Conservation (phyloP, 2,329 filamentous ascomycete species). For the Alternaria sp. region DNA sequence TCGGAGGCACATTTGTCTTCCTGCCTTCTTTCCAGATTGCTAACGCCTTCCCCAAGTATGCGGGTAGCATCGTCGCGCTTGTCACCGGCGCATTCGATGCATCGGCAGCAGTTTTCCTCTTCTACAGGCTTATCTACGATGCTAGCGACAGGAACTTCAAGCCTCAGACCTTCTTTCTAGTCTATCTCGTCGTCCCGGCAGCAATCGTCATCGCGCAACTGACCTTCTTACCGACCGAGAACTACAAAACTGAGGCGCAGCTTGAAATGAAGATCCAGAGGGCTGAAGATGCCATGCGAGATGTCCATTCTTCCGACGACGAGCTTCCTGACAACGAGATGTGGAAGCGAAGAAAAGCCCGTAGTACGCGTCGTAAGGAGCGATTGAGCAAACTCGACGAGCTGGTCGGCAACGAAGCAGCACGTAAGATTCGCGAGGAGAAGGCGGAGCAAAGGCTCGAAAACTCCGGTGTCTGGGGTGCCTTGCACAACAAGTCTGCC, state of each 20-base stretch:
- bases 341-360: slow-evolving; percentile 50
- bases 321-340: slow-evolving; percentile 61
- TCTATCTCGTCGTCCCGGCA: slow-evolving; percentile 74
- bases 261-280: slow-evolving; percentile 48
- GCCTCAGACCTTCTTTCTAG: slow-evolving; percentile 73
- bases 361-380: slow-evolving; percentile 58
- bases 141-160: slow-evolving; percentile 65
- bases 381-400: slow-evolving; percentile 74
- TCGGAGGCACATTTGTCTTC: slow-evolving; percentile 83
- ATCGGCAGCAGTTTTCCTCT: slow-evolving; percentile 78
- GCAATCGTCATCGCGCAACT: slow-evolving; percentile 73
- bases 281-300: slow-evolving; percentile 45
- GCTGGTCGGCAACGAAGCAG: slow-evolving; percentile 72
- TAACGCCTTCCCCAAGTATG: slow-evolving; percentile 80
- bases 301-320: slow-evolving; percentile 64
- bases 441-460: slow-evolving; percentile 72
- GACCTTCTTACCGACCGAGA: slow-evolving; percentile 74
- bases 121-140: slow-evolving; percentile 76
- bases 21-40: slow-evolving; percentile 85
- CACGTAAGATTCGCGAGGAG: slow-evolving; percentile 67
- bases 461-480: slow-evolving; percentile 81
- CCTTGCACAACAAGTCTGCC: slow-evolving; percentile 76
- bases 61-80: slow-evolving; percentile 80
- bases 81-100: slow-evolving; percentile 85
- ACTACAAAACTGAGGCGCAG: slow-evolving; percentile 72